A percentile compares a stretch with the other conserved stretches of the same genome.
These are phyloP conservation scores for Diaporthe destruens DNA, from an alignment of 2,329 filamentous ascomycete genomes.

Conservation along the genomic window DNA sequence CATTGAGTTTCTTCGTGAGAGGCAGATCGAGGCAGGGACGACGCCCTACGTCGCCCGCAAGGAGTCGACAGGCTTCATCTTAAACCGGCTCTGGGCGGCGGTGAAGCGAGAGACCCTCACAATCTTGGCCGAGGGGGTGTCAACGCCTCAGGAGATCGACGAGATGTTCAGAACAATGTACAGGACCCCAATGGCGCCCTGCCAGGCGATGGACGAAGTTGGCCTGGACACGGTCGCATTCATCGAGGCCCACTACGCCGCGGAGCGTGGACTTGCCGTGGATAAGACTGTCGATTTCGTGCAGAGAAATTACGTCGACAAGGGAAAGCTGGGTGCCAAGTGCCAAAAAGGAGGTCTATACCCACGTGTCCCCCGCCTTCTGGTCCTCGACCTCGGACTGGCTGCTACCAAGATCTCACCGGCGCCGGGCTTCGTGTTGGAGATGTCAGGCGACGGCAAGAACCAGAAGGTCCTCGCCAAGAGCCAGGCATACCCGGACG, in stretches of 20 bases:
- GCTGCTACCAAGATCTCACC: conserved; percentile 36
- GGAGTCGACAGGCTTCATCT: conserved; percentile 51
- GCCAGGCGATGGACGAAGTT: conserved; percentile 51
- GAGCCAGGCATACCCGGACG: conserved; percentile 55
- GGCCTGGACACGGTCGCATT: conserved; percentile 50
- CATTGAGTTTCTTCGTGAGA: conserved; percentile 48
- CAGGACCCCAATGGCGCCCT: conserved; percentile 47
- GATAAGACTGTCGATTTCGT: conserved; percentile 60
- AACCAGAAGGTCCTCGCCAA: conserved; percentile 45
- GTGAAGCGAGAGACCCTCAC: conserved; percentile 52
- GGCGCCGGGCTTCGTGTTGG: conserved; percentile 42
- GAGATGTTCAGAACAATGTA: conserved; percentile 35
- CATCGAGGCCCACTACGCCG: conserved; percentile 48
- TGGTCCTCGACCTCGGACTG: conserved; percentile 49
- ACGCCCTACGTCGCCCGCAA: conserved; percentile 47
- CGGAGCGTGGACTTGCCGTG: conserved; percentile 58
- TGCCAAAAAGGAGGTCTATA: conserved; percentile 56
- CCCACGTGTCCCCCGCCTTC: conserved; percentile 46
- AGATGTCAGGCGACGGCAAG: conserved; percentile 44
- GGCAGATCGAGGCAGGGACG: conserved; percentile 48
- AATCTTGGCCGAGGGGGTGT: conserved; percentile 50
- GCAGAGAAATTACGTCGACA: conserved; percentile 56
- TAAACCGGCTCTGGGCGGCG: conserved; percentile 53
- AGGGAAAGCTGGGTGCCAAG: conserved; percentile 62
- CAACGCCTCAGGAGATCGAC: conserved; percentile 50